Base-by-base conservation (phyloP, 768 basidiomycete genomes). In the Xerocomellus amylosporus region DNA sequence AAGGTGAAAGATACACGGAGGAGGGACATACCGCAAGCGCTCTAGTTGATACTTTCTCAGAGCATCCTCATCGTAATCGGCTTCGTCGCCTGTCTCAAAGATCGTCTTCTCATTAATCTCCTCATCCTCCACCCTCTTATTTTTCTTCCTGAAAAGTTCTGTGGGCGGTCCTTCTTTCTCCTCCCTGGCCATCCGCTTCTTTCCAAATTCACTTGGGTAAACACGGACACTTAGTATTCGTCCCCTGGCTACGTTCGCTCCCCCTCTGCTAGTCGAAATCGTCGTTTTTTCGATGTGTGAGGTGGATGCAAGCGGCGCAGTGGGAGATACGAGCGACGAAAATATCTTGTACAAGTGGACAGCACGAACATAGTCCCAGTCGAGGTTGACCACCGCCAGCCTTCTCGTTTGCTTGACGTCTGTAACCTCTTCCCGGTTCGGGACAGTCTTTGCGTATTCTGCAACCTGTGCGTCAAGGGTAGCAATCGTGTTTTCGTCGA, bases 311-410 rank as follows among this genome's bases (percentile, higher is more conserved):
- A 76, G 66, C 14, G 83, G 75, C 6, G 82, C 79, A 12, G 78
- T 72, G 14, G 82, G 71, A 7, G 89, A 87, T 6, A 96, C 79
- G 39, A 94, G 81, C 3, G 95, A 98, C 17, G 90, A 84, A 72
- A 91, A 92, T 34, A 98, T 90, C 72, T 90, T 93, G 81, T 86
- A 97, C 13, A 99, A 75, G 68, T 98, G 94, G 19, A 75, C 74
- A 0, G 96, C 93, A 51, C 88, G 87, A 47, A 98, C 84, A 71
- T 98, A 83, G 69, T 98, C 97, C 97, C 97, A 99, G 73, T 99
- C 97, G 48, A 98, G 81, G 69, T 98, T 98, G 59, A 98, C 96
- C 42, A 88, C 81, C 1, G 96, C 97, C 8, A 99, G 68, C 22
- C 96, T 80, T 51, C 74, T 78, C 2, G 93, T 93, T 10, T 63